These are phyloP conservation scores for Lactarius trivialis DNA, from an alignment of 768 basidiomycete species.

Conservation along the genomic window DNA sequence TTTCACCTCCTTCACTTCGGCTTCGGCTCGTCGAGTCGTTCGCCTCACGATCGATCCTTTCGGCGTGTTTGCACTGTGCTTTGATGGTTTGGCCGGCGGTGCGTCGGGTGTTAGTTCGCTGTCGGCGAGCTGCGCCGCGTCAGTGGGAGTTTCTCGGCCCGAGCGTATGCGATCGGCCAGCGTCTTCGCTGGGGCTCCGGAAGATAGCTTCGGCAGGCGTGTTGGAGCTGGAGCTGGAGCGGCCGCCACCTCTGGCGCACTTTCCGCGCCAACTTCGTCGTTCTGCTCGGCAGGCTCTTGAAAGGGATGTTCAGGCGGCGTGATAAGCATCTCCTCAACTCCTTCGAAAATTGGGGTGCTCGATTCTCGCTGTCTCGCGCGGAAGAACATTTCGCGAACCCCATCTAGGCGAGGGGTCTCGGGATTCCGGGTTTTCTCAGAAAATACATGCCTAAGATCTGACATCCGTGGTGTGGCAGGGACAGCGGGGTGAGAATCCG, in stretches of 20 bases:
- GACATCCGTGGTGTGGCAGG: constrained; percentile 30
- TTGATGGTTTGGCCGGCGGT: not conserved
- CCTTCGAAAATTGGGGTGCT: constrained; percentile 28
- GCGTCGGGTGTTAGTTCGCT: constrained; percentile 14
- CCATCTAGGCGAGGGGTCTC: constrained; percentile 34
- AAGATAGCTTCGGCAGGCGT: not conserved
- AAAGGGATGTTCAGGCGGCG: constrained; percentile 26
- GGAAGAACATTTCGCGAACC: constrained; percentile 29
- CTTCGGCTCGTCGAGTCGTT: constrained; percentile 23
- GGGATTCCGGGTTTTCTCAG: constrained; percentile 17
- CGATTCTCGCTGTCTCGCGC: constrained; percentile 18
- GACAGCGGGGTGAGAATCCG: constrained; percentile 8
- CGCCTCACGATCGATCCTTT: constrained; percentile 19
- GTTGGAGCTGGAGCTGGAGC: constrained; percentile 1
- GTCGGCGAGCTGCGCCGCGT: constrained; percentile 17
- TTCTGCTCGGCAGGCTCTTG: constrained; percentile 7
- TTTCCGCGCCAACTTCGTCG: constrained; percentile 12
- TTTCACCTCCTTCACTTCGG: constrained; percentile 23
- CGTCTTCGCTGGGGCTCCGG: not conserved
- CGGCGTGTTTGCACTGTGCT: not conserved
- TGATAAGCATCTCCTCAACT: constrained; percentile 30
- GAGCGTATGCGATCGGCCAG: not conserved
- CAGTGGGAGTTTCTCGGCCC: constrained; percentile 8
- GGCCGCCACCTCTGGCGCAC: constrained; percentile 5
- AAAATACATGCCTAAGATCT: constrained; percentile 31